A percentile compares a stretch with the other conserved stretches of the same genome.
These are phyloP conservation scores for Chlamydomonas eustigma DNA, from an alignment of 139 green algal species.

Conservation along the genomic window DNA sequence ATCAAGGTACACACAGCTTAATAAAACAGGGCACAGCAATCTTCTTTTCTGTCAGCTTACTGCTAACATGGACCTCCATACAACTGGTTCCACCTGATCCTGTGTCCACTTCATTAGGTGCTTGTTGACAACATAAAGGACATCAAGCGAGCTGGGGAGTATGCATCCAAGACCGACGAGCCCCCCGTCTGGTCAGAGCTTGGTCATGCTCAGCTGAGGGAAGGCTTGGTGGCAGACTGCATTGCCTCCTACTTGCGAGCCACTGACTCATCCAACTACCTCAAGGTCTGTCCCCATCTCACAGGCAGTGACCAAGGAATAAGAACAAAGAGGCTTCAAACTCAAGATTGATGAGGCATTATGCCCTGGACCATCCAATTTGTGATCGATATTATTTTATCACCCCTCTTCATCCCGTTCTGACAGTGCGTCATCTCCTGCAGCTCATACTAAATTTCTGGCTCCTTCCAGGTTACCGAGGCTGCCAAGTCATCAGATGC, in stretches of 20 bases:
- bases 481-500: slow-evolving; percentile 8
- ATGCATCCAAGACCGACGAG: slow-evolving; percentile 77
- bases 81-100: no score
- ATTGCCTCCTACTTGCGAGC: slow-evolving; percentile 89
- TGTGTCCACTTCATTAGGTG: slow-evolving; percentile 47
- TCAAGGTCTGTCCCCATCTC: slow-evolving; percentile 57
- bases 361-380: no score
- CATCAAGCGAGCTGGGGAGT: slow-evolving; percentile 84
- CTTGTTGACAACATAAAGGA: slow-evolving; percentile 89
- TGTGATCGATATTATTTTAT: no score
- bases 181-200: slow-evolving; percentile 89
- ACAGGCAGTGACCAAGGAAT: neutral
- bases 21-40: neutral
- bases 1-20: slow-evolving; percentile 48
- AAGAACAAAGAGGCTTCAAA: neutral
- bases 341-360: no score
- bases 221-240: slow-evolving; percentile 59
- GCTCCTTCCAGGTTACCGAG: neutral
- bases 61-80: no score
- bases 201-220: slow-evolving; percentile 84
- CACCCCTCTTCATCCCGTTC: no score
- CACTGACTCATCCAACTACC: slow-evolving; percentile 60
- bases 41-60: neutral
- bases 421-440: no score
- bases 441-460: no score